These are phyloP conservation scores for Ananas comosus DNA, from an alignment of 176 grass and related monocot species.

Conservation along the genomic window DNA sequence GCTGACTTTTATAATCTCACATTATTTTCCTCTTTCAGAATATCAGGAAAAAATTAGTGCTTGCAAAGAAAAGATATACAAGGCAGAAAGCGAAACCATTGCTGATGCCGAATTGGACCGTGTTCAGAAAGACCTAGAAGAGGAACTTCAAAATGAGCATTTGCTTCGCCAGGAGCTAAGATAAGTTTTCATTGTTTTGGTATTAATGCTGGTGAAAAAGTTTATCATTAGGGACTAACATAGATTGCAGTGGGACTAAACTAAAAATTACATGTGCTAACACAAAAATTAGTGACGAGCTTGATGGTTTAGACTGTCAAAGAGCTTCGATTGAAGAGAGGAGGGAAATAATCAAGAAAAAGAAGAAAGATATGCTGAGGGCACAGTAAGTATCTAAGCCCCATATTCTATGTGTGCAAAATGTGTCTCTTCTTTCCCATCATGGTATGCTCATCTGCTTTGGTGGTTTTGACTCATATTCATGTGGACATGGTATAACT, in stretches of 20 bases:
- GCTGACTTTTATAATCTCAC: slow-evolving; percentile 10
- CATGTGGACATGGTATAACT: too few relatives aligned
- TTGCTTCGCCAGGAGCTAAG: slow-evolving; percentile 57
- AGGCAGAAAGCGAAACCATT: slow-evolving; percentile 40
- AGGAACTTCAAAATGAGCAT: slow-evolving; percentile 36
- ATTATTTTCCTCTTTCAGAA: slow-evolving; percentile 37
- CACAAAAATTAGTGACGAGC: slow-evolving; percentile 47
- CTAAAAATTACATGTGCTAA: slow-evolving; percentile 16
- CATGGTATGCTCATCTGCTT: too few relatives aligned
- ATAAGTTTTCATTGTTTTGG: slow-evolving; percentile 44
- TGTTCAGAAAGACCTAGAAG: slow-evolving; percentile 42
- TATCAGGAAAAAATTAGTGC: slow-evolving; percentile 35
- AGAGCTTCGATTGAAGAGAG: slow-evolving; percentile 49
- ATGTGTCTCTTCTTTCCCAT: not conserved
- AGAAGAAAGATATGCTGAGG: slow-evolving; percentile 41
- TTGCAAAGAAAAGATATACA: slow-evolving; percentile 48
- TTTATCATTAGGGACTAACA: not conserved
- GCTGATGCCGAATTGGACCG: slow-evolving; percentile 44
- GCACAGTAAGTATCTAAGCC: slow-evolving; percentile 35
- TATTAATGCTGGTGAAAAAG: slow-evolving; percentile 13
- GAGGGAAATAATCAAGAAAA: slow-evolving; percentile 39
- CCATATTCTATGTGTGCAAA: not conserved
- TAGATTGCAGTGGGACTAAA: slow-evolving; percentile 14
- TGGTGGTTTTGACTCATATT: too few relatives aligned
- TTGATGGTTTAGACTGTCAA: slow-evolving; percentile 44